Percentiles rank a stretch among this genome's conserved stretches.
These are phyloP conservation scores for Dryas alaskensis DNA, from an alignment of 306 rosid genomes.

Conservation along the genomic window DNA sequence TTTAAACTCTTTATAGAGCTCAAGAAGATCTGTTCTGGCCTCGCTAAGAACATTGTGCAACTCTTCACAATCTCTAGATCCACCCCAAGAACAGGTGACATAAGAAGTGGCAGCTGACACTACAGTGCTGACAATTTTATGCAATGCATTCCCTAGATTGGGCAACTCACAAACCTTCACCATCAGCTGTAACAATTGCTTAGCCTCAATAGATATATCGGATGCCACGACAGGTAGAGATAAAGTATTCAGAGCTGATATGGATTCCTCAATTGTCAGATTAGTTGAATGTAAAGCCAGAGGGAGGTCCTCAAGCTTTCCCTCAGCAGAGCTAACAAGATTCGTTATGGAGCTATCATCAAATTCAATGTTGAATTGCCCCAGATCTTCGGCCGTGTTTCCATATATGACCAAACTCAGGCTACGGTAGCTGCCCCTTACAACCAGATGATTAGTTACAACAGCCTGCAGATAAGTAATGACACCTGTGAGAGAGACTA, in stretches of 20 bases:
- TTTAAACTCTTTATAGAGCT: constrained; percentile 47
- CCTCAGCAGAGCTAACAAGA: constrained; percentile 78
- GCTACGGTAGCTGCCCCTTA: constrained; percentile 97
- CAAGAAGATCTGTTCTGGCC: constrained; percentile 65
- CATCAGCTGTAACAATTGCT: constrained; percentile 66
- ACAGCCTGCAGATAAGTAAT: constrained; percentile 65
- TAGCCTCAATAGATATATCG: constrained; percentile 67
- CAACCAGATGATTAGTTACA: constrained; percentile 92
- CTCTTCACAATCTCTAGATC: constrained; percentile 44
- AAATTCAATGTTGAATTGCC: constrained; percentile 91
- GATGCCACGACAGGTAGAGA: constrained; percentile 59
- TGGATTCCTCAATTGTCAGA: constrained; percentile 54
- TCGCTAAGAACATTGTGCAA: constrained; percentile 47
- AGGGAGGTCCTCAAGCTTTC: constrained; percentile 91
- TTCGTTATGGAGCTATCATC: constrained; percentile 83
- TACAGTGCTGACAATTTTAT: constrained; percentile 59
- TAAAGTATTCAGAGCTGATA: constrained; percentile 55
- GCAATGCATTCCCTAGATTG: constrained; percentile 56
- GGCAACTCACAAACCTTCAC: constrained; percentile 62
- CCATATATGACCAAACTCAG: constrained; percentile 92
- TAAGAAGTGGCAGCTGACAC: constrained; percentile 71
- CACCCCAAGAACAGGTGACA: constrained; percentile 47
- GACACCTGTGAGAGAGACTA: constrained; percentile 10
- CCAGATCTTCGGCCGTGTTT: constrained; percentile 94
- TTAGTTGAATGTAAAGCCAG: constrained; percentile 66